Evolutionary conservation across 352 stramenopile species (phyloP), one percentile per base, ranked within the genome.

Genomic region (Aphanomyces cochlioides): DNA sequence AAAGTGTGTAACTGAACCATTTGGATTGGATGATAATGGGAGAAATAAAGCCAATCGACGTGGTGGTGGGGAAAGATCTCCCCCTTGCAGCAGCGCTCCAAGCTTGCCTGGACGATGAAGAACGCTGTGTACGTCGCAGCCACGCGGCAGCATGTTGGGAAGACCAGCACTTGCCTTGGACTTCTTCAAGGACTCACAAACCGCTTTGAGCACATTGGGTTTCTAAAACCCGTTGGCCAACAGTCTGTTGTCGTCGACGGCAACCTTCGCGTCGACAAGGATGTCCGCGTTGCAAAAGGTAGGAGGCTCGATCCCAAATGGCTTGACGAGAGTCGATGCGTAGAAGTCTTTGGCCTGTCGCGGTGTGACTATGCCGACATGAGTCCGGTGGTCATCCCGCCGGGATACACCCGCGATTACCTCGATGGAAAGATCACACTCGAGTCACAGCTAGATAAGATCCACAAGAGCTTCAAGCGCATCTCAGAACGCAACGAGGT

Each of bases 221-320:
- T 98, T 78, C 87, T 98, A 73, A 99, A 99, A 73, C 94, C 96
- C 53, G 94, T 99, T 37, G 96, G 96, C 5, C 94, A 99, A 76
- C 83, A 98, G 68, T 92, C 88, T 69, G 83, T 95, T 43, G 72
- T 84, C 15, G 86, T 96, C 17, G 76, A 89, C 28, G 77, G 75
- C 57, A 78, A 81, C 13, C 73, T 97, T 65, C 79, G 83, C 39
- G 92, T 98, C 34, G 94, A 98, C 77, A 98, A 94, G 76, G 85
- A 92, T 73, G 83, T 95, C 57, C 83, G 82, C 0, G 87, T 96
- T 60, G 89, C 89, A 17, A 95, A 96, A 90, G 90, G 97, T 89
- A 47, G 66, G 57, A 12, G 0, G 17, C 43, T 57, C 13, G 7
- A 58, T 6, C 10, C 19, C 54, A 17, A 28, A 68, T 38, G 47